Percentiles rank a stretch among this genome's conserved stretches.
Conservation (phyloP, 768 basidiomycete species). For the Pleurotus giganteus region DNA sequence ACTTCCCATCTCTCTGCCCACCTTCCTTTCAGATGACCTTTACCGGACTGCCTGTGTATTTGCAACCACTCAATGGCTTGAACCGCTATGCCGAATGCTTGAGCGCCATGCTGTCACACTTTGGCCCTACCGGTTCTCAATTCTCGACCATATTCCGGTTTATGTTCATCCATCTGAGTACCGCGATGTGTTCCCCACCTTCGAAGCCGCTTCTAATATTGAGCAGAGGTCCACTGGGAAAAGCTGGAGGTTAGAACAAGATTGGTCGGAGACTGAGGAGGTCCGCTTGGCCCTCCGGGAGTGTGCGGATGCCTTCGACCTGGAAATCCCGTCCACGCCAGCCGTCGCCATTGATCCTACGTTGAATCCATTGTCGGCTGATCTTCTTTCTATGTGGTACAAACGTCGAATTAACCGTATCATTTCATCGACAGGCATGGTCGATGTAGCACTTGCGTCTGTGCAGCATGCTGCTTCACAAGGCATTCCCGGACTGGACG, state of each 20-base stretch:
- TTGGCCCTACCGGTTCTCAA: slow-evolving; percentile 66
- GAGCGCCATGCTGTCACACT: slow-evolving; percentile 53
- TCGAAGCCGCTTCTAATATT: slow-evolving; percentile 44
- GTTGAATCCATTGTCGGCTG: slow-evolving; percentile 37
- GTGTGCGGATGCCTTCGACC: slow-evolving; percentile 18
- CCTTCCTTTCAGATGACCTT: slow-evolving; percentile 63
- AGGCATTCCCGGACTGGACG: slow-evolving; percentile 75
- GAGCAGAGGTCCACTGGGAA: slow-evolving; percentile 35
- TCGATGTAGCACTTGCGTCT: slow-evolving; percentile 75
- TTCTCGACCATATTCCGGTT: slow-evolving; percentile 75
- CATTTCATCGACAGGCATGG: slow-evolving; percentile 65
- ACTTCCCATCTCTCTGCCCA: slow-evolving; percentile 51
- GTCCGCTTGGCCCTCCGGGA: slow-evolving; percentile 40
- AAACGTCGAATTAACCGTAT: slow-evolving; percentile 57
- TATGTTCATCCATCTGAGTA: slow-evolving; percentile 65
- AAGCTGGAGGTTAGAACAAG: slow-evolving; percentile 51
- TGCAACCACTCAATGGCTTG: slow-evolving; percentile 60
- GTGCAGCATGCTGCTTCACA: slow-evolving; percentile 86
- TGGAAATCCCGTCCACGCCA: slow-evolving; percentile 8
- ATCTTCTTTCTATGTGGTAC: slow-evolving; percentile 76
- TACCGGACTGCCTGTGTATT: slow-evolving; percentile 59
- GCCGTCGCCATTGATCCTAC: slow-evolving; percentile 8
- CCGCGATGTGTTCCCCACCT: slow-evolving; percentile 58
- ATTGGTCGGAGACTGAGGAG: slow-evolving; percentile 55
- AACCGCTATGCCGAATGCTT: slow-evolving; percentile 56